A percentile compares a stretch with the other conserved stretches of the same genome.
Conservation (phyloP, 176 grass and related monocot genomes). For the Stipa capillata region DNA sequence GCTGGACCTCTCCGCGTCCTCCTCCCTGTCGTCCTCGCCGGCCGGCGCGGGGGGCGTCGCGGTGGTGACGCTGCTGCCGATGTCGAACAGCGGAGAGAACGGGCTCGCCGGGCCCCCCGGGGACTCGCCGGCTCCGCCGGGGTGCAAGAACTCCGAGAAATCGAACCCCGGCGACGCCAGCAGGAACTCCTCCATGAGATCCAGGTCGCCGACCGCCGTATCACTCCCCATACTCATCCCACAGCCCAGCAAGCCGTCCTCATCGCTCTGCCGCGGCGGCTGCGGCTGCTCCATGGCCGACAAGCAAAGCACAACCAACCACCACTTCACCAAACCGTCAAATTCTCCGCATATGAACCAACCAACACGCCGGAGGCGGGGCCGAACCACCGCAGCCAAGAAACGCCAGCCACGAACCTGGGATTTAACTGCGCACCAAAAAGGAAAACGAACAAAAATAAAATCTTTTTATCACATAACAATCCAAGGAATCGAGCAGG, state of each 20-base stretch:
- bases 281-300: constrained; percentile 44
- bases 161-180: constrained; percentile 32
- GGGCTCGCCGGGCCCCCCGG: neutral
- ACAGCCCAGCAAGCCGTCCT: neutral
- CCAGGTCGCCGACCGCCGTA: constrained; percentile 40
- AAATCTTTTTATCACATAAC: neutral
- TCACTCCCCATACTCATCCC: constrained; percentile 16
- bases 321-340: neutral
- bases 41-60: neutral
- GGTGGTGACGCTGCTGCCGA: constrained; percentile 29
- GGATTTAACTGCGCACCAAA: constrained; percentile 7
- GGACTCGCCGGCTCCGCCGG: neutral
- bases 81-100: constrained; percentile 41
- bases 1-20: neutral
- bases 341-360: constrained; percentile 4
- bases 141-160: constrained; percentile 31
- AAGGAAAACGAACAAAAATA: neutral
- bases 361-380: too few species aligned
- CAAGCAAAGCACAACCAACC: too few species aligned
- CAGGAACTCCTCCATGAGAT: constrained; percentile 72
- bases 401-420: constrained; percentile 8
- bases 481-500: constrained; percentile 28
- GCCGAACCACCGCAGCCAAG: neutral
- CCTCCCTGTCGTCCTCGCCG: neutral
- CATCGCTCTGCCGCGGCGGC: neutral